phyloP scores from a whole-genome alignment of 164 flowering plant species.

The Umbilicus rupestris region DNA sequence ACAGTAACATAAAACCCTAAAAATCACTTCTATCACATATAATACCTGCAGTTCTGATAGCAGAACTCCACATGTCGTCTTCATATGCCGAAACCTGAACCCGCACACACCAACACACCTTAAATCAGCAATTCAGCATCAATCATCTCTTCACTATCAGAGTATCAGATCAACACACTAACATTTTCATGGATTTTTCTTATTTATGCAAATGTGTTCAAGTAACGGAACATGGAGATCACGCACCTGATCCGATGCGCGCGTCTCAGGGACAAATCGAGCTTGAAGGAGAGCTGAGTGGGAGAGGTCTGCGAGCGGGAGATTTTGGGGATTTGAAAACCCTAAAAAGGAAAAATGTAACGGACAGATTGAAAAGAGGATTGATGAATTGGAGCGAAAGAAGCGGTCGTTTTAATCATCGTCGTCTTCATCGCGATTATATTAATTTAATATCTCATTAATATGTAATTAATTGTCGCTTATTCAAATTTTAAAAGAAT shows the following conservation, averaged over 20 bases:
- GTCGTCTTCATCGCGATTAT: too few relatives aligned
- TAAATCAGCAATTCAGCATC: background rate
- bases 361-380: background rate
- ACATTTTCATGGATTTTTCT: background rate
- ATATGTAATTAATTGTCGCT: too few relatives aligned
- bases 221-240: background rate
- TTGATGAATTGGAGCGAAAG: too few relatives aligned
- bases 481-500: too few relatives aligned
- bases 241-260: background rate
- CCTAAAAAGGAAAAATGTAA: conserved; percentile 1
- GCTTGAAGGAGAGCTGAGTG: background rate
- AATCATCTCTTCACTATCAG: background rate
- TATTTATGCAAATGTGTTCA: too few relatives aligned
- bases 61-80: conserved; percentile 53
- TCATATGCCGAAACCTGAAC: conserved; percentile 28
- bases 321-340: background rate
- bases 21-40: background rate
- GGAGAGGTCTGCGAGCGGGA: background rate
- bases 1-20: background rate
- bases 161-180: background rate
- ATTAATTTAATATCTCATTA: too few relatives aligned
- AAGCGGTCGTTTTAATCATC: too few relatives aligned
- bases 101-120: background rate
- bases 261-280: background rate
- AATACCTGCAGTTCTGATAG: conserved; percentile 58